Evolutionary conservation across 768 basidiomycete species (phyloP).

Genomic region (Cystobasidiopsis lactophilus): DNA sequence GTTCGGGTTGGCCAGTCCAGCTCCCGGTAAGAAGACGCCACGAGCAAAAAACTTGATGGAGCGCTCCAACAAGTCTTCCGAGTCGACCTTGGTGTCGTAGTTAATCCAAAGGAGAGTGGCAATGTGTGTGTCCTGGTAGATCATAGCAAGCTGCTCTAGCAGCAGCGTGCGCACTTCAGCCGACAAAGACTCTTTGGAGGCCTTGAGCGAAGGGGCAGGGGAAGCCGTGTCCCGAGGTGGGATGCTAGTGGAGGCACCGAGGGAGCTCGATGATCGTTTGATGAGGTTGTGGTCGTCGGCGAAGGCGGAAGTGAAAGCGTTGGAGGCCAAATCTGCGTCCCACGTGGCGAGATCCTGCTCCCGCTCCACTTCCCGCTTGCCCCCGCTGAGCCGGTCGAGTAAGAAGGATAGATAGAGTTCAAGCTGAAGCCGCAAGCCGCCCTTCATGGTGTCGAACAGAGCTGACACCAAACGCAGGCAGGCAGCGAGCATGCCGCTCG

Average conservation of each 20-base stretch:
- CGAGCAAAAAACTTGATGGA: slow-evolving; percentile 54
- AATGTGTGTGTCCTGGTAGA: slow-evolving; percentile 54
- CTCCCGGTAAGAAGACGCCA: slow-evolving; percentile 28
- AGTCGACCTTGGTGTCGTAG: slow-evolving; percentile 91
- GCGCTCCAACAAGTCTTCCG: slow-evolving; percentile 84
- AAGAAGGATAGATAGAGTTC: slow-evolving; percentile 88
- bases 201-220: slow-evolving; percentile 9
- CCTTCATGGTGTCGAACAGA: slow-evolving; percentile 65
- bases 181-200: background rate
- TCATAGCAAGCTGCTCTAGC: slow-evolving; percentile 61
- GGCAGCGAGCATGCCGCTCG: slow-evolving; percentile 41
- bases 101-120: slow-evolving; percentile 91
- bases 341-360: slow-evolving; percentile 17
- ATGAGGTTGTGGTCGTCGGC: slow-evolving; percentile 11
- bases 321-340: slow-evolving; percentile 8
- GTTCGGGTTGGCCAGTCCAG: background rate
- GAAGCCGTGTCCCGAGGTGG: background rate
- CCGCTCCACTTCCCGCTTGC: slow-evolving; percentile 14
- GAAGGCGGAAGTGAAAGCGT: background rate
- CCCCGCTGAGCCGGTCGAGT: slow-evolving; percentile 57
- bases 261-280: background rate
- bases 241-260: slow-evolving; percentile 5
- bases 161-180: slow-evolving; percentile 75
- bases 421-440: slow-evolving; percentile 73
- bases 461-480: slow-evolving; percentile 69